Evolutionary conservation across 768 basidiomycete species (phyloP).

Genomic region (Russula foetens): DNA sequence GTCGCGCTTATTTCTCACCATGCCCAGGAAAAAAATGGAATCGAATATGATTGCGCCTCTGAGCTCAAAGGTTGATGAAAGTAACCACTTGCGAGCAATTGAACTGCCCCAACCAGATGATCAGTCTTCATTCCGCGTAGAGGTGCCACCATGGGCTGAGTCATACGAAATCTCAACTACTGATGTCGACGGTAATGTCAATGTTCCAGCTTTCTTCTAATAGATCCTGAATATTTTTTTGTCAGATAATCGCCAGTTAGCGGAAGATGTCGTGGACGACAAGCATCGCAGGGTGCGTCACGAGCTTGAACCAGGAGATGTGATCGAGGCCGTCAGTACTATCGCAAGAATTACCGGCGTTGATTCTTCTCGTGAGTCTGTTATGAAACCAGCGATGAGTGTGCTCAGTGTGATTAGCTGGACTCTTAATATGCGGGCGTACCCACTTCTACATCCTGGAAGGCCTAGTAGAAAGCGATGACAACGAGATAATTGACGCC

Average conservation of each 20-base stretch:
- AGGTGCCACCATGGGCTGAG: constrained; percentile 69
- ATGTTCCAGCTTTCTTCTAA: neutral
- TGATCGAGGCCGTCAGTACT: constrained; percentile 80
- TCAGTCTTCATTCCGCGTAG: constrained; percentile 42
- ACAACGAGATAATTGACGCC: constrained; percentile 84
- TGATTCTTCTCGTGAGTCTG: constrained; percentile 75
- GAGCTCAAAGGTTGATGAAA: constrained; percentile 40
- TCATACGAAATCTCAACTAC: constrained; percentile 59
- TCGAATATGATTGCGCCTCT: constrained; percentile 40
- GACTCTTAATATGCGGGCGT: constrained; percentile 78
- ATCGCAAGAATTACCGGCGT: constrained; percentile 86
- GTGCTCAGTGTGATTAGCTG: constrained; percentile 40
- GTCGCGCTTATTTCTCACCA: neutral
- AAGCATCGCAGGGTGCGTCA: constrained; percentile 83
- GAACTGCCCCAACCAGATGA: constrained; percentile 44
- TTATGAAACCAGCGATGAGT: neutral
- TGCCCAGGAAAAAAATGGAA: constrained; percentile 67
- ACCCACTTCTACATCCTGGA: constrained; percentile 88
- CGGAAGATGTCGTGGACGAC: constrained; percentile 79
- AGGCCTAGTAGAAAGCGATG: constrained; percentile 78
- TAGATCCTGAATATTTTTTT: constrained; percentile 9
- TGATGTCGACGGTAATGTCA: constrained; percentile 46
- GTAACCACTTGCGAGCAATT: constrained; percentile 41
- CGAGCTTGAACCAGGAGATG: constrained; percentile 81
- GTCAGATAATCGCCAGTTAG: constrained; percentile 42